Percentiles rank a stretch among this genome's conserved stretches.
phyloP scores from a whole-genome alignment of 1,284 basidiomycete species.

The Limonomyces culmigenus region DNA sequence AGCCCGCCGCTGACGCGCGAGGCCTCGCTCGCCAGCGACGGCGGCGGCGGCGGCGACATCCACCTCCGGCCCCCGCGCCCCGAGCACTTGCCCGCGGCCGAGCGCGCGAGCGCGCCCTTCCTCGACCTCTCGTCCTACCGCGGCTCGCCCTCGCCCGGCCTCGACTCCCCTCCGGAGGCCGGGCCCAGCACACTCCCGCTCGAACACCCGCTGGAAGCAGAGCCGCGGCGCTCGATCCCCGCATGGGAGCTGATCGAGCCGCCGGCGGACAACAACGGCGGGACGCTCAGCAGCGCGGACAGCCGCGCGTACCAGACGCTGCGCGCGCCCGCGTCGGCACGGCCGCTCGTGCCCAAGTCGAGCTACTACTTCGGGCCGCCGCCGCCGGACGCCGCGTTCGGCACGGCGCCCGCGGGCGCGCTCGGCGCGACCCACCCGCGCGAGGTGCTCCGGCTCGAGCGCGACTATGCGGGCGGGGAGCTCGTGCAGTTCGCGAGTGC shows the following conservation, averaged over 20 bases:
- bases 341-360: slow-evolving; percentile 50
- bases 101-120: too few species aligned
- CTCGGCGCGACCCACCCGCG: slow-evolving; percentile 73
- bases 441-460: slow-evolving; percentile 67
- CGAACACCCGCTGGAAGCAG: too few species aligned
- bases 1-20: too few species aligned
- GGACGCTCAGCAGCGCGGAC: neutral
- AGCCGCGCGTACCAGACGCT: neutral
- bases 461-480: slow-evolving; percentile 72
- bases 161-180: too few species aligned
- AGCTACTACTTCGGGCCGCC: slow-evolving; percentile 76
- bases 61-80: too few species aligned
- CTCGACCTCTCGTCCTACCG: too few species aligned
- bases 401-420: slow-evolving; percentile 58
- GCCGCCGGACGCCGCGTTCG: slow-evolving; percentile 53
- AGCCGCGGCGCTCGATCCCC: slow-evolving; percentile 30
- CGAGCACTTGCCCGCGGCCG: too few species aligned
- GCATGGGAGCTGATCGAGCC: slow-evolving; percentile 44
- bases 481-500: slow-evolving; percentile 64
- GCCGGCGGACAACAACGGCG: slow-evolving; percentile 17
- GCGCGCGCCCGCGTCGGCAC: slow-evolving; percentile 6
- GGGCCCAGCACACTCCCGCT: too few species aligned
- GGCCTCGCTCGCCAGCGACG: too few species aligned
- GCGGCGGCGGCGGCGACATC: too few species aligned
- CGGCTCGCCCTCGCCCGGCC: too few species aligned